Evolutionary conservation across 805 yeast species (phyloP).

Genomic region (Yamadazyma sp.): DNA sequence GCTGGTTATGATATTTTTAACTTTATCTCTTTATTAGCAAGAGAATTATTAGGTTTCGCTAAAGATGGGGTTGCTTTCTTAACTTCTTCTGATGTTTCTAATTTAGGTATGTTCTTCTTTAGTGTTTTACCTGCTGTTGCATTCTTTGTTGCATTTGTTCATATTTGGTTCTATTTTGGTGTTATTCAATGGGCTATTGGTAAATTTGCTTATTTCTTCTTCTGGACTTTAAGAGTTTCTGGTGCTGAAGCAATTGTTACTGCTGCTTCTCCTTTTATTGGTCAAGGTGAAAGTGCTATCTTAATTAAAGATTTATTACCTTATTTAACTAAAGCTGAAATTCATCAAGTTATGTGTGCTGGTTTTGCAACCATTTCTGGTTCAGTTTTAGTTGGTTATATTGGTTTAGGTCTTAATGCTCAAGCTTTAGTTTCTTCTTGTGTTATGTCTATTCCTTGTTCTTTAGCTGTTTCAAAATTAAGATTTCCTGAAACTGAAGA

Average conservation of each 20-base stretch:
- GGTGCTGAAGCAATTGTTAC: conserved; percentile 68
- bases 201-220: conserved; percentile 56
- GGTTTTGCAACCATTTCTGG: conserved; percentile 67
- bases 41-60: conserved; percentile 55
- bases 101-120: conserved; percentile 48
- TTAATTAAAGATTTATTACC: conserved; percentile 59
- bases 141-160: conserved; percentile 62
- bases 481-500: conserved; percentile 59
- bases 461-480: conserved; percentile 57
- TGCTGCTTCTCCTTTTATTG: conserved; percentile 65
- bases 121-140: conserved; percentile 60
- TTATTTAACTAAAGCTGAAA: conserved; percentile 56
- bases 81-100: conserved; percentile 39
- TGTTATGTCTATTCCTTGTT: conserved; percentile 67
- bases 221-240: conserved; percentile 55
- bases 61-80: conserved; percentile 61
- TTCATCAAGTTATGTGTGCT: conserved; percentile 60
- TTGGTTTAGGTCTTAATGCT: conserved; percentile 59
- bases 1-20: conserved; percentile 61
- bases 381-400: conserved; percentile 59
- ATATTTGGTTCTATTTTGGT: conserved; percentile 58
- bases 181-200: conserved; percentile 57
- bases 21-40: conserved; percentile 55
- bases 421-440: conserved; percentile 65
- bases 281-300: conserved; percentile 64